Conservation (phyloP, 441 rosid genomes). For the Hypseocharis bilobata region DNA sequence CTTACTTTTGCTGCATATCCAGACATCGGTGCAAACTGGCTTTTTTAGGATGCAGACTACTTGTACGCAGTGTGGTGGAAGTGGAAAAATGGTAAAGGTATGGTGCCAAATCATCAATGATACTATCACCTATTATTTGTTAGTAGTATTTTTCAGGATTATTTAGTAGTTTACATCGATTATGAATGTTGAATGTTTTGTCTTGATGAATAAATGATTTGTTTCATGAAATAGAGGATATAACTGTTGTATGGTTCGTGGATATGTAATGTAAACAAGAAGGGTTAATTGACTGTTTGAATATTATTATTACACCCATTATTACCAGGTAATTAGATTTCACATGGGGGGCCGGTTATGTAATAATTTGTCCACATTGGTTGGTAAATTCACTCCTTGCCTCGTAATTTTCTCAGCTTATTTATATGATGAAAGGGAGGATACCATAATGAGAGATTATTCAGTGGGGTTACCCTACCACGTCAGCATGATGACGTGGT, state of each 20-base stretch:
- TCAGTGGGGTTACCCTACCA: no score
- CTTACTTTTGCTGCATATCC: constrained; percentile 21
- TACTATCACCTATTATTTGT: not conserved
- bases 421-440: no score
- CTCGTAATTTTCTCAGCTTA: not conserved
- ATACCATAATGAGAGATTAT: no score
- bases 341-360: not conserved
- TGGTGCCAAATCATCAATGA: constrained; percentile 15
- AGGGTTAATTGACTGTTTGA: no score
- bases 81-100: constrained; percentile 72
- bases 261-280: no score
- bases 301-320: not conserved
- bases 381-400: not conserved
- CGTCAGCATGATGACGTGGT: no score
- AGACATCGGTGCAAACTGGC: constrained; percentile 57
- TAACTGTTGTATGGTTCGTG: no score
- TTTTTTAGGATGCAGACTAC: constrained; percentile 56
- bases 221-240: no score
- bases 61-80: constrained; percentile 71
- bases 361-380: not conserved
- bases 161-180: no score
- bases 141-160: not conserved
- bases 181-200: no score
- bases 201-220: no score
- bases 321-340: not conserved